These are phyloP conservation scores for Anacardium occidentale DNA, from an alignment of 345 rosid genomes.

Conservation along the genomic window DNA sequence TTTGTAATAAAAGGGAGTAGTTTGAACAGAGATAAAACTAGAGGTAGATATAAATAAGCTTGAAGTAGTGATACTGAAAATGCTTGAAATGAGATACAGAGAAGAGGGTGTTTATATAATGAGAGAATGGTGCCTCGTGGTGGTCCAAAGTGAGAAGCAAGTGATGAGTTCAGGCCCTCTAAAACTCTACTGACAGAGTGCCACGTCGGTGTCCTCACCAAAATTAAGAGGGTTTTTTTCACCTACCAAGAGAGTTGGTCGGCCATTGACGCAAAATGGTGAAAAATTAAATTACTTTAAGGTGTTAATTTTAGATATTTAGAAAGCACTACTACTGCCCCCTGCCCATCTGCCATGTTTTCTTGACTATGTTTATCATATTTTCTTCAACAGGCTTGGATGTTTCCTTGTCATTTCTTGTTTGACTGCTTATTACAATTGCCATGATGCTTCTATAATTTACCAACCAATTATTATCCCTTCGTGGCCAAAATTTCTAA, in stretches of 20 bases:
- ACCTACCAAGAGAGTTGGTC: conserved; percentile 38
- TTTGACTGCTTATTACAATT: neutral
- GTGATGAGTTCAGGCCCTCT: conserved; percentile 1
- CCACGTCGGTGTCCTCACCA: conserved; percentile 32
- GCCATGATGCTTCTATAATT: neutral
- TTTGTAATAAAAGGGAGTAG: neutral
- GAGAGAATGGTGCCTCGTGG: conserved; percentile 17
- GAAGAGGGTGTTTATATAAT: conserved; percentile 14
- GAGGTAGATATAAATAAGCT: neutral
- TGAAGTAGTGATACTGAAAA: neutral
- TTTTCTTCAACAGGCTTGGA: conserved; percentile 11
- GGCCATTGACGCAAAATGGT: conserved; percentile 28
- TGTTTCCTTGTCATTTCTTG: conserved; percentile 22
- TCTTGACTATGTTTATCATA: conserved; percentile 2
- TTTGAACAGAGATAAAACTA: neutral
- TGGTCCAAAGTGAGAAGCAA: conserved; percentile 25
- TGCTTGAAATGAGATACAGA: conserved; percentile 7
- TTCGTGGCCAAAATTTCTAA: neutral
- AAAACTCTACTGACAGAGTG: neutral
- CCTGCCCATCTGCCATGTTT: conserved; percentile 2
- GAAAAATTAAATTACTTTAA: neutral
- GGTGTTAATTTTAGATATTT: neutral
- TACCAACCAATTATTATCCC: neutral
- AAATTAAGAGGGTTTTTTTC: conserved; percentile 28
- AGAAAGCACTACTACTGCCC: neutral